phyloP scores from a whole-genome alignment of 306 rosid genomes.

The Vachellia pachyceras region DNA sequence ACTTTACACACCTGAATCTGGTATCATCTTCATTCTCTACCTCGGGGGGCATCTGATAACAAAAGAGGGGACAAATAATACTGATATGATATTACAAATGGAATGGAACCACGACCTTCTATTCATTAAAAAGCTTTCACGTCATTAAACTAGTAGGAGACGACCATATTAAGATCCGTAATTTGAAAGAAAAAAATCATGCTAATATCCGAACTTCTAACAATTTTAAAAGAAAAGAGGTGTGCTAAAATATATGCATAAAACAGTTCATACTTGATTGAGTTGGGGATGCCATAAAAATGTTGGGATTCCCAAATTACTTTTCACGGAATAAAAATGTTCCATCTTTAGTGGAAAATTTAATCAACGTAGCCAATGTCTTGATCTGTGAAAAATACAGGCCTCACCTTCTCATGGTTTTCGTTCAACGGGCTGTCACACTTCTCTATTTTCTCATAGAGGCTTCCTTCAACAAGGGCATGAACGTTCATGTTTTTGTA shows the following conservation, averaged over 20 bases:
- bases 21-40: neutral
- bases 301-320: neutral
- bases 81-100: too few species aligned
- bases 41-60: too few species aligned
- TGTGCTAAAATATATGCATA: neutral
- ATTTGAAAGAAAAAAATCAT: too few species aligned
- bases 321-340: neutral
- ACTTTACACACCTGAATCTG: neutral
- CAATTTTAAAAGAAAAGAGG: too few species aligned
- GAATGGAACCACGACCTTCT: too few species aligned
- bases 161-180: accelerated
- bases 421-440: constrained; percentile 35
- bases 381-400: constrained; percentile 41
- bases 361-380: neutral
- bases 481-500: constrained; percentile 56
- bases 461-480: constrained; percentile 49
- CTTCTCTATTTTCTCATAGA: constrained; percentile 49
- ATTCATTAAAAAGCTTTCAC: too few species aligned
- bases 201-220: too few species aligned
- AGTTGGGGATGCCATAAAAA: neutral
- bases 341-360: constrained; percentile 2
- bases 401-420: constrained; percentile 49
- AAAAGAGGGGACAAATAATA: too few species aligned
- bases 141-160: too few species aligned
- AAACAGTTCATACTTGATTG: neutral